phyloP scores from a whole-genome alignment of 352 stramenopile species.

The Vaucheria bursata region DNA sequence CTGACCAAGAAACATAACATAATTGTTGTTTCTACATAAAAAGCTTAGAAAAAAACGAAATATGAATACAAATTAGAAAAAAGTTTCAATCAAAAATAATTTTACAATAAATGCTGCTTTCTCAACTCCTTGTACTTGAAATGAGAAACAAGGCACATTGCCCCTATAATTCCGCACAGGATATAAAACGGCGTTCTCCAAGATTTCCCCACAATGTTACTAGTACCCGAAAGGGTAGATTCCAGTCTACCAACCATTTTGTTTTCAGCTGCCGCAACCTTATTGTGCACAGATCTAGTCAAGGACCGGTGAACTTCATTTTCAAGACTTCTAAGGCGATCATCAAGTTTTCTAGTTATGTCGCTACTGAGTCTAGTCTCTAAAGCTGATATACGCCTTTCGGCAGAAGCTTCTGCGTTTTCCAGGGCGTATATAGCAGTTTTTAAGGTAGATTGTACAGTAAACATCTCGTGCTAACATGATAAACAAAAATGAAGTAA shows the following conservation, averaged over 20 bases:
- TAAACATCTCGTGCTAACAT: conserved; percentile 37
- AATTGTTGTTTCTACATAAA: too few species aligned
- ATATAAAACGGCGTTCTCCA: conserved; percentile 11
- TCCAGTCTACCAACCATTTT: conserved; percentile 1
- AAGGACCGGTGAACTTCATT: background rate
- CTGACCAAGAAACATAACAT: too few species aligned
- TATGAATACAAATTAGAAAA: too few species aligned
- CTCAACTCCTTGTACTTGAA: conserved; percentile 15
- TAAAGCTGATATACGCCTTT: conserved; percentile 21
- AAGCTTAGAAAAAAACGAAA: too few species aligned
- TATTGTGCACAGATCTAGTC: background rate
- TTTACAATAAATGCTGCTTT: conserved; percentile 10
- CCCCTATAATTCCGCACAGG: background rate
- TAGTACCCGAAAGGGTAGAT: background rate
- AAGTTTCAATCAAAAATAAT: too few species aligned
- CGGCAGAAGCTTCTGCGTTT: conserved; percentile 15
- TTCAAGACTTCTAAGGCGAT: conserved; percentile 1
- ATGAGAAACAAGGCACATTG: conserved; percentile 4
- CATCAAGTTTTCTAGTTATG: background rate
- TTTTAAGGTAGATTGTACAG: conserved; percentile 27
- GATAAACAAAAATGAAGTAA: background rate
- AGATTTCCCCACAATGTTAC: background rate
- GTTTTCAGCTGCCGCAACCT: background rate
- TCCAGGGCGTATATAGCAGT: conserved; percentile 22
- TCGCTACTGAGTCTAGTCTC: conserved; percentile 4